Evolutionary conservation across 2,329 filamentous ascomycete genomes (phyloP), one percentile per base, ranked within the genome.

Genomic region (Westerdykella ornata): DNA sequence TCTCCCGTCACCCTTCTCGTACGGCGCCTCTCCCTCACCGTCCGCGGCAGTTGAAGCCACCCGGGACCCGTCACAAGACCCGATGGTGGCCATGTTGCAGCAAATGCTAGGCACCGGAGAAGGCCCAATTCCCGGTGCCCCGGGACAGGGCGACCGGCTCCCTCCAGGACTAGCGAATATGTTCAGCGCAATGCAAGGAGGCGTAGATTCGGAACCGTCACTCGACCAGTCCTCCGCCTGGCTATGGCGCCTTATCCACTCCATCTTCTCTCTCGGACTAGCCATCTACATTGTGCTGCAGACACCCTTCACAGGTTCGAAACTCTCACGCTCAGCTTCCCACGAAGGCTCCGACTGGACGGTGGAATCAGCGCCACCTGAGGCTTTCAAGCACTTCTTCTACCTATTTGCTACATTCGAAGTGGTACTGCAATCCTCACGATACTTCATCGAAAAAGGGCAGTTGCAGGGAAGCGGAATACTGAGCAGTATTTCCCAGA

Each of bases 331-430:
- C 20, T 51, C 48, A 9, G 13, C 34, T 11, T 36, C 46, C 16
- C 36, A 49, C 18, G 31, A 14, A 38, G 54, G 60, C 13, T 52
- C 62, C 16, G 59, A 60, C 44, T 66, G 61, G 54, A 48, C 50
- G 2, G 35, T 47, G 2, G 57, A 58, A 8, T 53, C 66, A 6
- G 57, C 55, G 1, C 64, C 70, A 20, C 60, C 66, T 13, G 65
- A 66, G 36, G 56, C 63, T 28, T 69, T 71, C 31, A 70, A 70
- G 35, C 72, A 74, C 46, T 82, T 88, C 66, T 88, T 90, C 65
- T 87, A 81, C 71, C 75, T 85, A n/a, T 92, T 90, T 60, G 82
- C 84, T 5, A 87, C 85, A 0, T 81, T 79, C 22, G 85, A 92
- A 68, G 74, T 86, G 9, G 61, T 86, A 39, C 70, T 90, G 48